These are phyloP conservation scores for Pyrenochaeta sp. DNA, from an alignment of 2,329 filamentous ascomycete genomes.

Conservation along the genomic window DNA sequence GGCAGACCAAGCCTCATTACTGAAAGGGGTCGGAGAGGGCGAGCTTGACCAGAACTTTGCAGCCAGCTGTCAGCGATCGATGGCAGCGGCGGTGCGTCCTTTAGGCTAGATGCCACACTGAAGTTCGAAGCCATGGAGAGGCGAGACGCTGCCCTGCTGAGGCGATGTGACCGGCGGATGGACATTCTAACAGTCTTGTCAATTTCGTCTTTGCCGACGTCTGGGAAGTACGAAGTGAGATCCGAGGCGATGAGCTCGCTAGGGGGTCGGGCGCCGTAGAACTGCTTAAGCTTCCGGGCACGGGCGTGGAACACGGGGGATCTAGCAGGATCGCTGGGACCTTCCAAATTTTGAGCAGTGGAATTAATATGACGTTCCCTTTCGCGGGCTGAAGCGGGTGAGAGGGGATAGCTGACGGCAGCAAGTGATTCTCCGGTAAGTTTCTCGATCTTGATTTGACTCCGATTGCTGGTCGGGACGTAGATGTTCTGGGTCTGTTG, in stretches of 20 bases:
- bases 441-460: conserved; percentile 87
- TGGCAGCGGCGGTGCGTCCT: conserved; percentile 92
- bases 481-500: conserved; percentile 70
- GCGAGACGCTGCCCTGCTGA: conserved; percentile 91
- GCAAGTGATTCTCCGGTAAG: conserved; percentile 87
- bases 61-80: conserved; percentile 96
- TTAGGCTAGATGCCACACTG: conserved; percentile 89
- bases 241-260: conserved; percentile 98
- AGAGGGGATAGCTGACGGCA: conserved; percentile 84
- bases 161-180: conserved; percentile 84
- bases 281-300: conserved; percentile 71
- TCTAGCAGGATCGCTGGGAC: conserved; percentile 36
- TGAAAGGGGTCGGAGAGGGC: conserved; percentile 65
- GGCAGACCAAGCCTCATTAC: conserved; percentile 65
- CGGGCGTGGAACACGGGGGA: conserved; percentile 51
- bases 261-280: conserved; percentile 90
- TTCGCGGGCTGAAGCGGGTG: conserved; percentile 73
- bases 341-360: conserved; percentile 58
- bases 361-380: conserved; percentile 70
- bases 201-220: conserved; percentile 91
- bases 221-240: conserved; percentile 95
- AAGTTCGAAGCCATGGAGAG: conserved; percentile 93
- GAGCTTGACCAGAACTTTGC: conserved; percentile 58
- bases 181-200: conserved; percentile 94
- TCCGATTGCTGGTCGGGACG: conserved; percentile 74